These are phyloP conservation scores for Geotrichum aggregatum DNA, from an alignment of 1,139 yeast species.

Conservation along the genomic window DNA sequence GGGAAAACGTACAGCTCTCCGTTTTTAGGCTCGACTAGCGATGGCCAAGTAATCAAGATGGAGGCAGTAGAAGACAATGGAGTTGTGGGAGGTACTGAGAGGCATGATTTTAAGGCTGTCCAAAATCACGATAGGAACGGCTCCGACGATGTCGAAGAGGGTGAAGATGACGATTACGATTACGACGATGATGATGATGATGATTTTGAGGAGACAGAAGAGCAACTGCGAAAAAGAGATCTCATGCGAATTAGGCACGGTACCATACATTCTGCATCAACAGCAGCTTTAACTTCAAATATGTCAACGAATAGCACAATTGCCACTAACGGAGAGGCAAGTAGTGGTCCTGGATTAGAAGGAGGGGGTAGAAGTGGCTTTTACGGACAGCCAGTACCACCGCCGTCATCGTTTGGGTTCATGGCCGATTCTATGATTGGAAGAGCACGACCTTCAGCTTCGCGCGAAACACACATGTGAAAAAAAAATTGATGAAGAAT, in stretches of 20 bases:
- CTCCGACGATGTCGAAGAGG: too few relatives aligned
- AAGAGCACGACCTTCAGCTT: slow-evolving; percentile 18
- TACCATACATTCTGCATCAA: neutral
- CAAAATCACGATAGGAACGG: neutral
- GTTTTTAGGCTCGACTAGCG: too few relatives aligned
- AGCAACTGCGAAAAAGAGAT: slow-evolving; percentile 8
- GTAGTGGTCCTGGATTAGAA: too few relatives aligned
- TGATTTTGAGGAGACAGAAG: slow-evolving; percentile 15
- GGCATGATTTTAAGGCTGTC: neutral
- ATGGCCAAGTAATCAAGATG: too few relatives aligned
- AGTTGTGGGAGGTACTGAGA: too few relatives aligned
- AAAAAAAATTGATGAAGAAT: neutral
- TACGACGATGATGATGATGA: slow-evolving; percentile 16
- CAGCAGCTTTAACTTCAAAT: too few relatives aligned
- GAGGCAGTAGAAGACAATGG: too few relatives aligned
- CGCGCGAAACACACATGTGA: slow-evolving; percentile 16
- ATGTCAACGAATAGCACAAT: too few relatives aligned
- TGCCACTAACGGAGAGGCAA: neutral
- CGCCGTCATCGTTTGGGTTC: slow-evolving; percentile 9
- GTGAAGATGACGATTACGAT: slow-evolving; percentile 1
- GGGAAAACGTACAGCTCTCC: too few relatives aligned
- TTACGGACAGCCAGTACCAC: too few relatives aligned
- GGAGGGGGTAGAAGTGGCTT: too few relatives aligned
- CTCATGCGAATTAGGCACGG: slow-evolving; percentile 14
- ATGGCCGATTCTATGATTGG: slow-evolving; percentile 15